Evolutionary conservation across 306 rosid species (phyloP).

Genomic region (Trichosanthes truncata): DNA sequence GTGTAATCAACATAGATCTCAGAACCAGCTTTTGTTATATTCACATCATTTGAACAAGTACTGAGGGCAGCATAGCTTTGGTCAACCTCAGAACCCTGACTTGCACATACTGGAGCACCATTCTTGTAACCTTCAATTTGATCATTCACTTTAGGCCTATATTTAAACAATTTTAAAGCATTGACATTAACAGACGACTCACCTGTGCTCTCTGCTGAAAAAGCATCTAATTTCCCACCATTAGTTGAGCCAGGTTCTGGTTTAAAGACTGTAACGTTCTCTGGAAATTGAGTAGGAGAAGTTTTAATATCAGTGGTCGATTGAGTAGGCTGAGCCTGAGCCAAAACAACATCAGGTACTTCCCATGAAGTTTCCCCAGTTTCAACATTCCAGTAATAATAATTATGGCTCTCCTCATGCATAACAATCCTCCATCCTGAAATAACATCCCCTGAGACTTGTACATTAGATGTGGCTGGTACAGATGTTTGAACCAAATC

Average conservation of each 20-base stretch:
- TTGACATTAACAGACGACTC: constrained; percentile 20
- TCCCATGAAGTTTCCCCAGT: constrained; percentile 99
- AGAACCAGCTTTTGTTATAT: constrained; percentile 13
- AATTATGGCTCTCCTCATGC: constrained; percentile 83
- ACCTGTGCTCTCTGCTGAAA: constrained; percentile 23
- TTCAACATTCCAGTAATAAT: constrained; percentile 85
- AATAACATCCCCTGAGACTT: constrained; percentile 38
- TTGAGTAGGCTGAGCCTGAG: constrained; percentile 42
- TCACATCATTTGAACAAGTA: constrained; percentile 10
- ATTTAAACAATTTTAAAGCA: constrained; percentile 18
- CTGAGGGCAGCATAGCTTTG: constrained; percentile 15
- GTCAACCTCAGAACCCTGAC: constrained; percentile 23
- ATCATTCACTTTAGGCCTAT: constrained; percentile 34
- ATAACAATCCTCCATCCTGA: constrained; percentile 85
- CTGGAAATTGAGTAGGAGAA: constrained; percentile 22
- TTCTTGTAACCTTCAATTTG: constrained; percentile 24
- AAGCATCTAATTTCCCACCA: constrained; percentile 17
- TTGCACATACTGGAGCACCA: constrained; percentile 20
- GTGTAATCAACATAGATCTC: constrained; percentile 9
- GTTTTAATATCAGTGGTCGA: constrained; percentile 22
- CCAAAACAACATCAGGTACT: constrained; percentile 53
- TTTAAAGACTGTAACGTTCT: constrained; percentile 18
- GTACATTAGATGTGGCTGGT: constrained; percentile 31
- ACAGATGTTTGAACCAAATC: constrained; percentile 26
- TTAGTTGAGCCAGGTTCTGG: constrained; percentile 23